Conservation (phyloP, 2,329 filamentous ascomycete genomes). For the Cercospora brassicicola region DNA sequence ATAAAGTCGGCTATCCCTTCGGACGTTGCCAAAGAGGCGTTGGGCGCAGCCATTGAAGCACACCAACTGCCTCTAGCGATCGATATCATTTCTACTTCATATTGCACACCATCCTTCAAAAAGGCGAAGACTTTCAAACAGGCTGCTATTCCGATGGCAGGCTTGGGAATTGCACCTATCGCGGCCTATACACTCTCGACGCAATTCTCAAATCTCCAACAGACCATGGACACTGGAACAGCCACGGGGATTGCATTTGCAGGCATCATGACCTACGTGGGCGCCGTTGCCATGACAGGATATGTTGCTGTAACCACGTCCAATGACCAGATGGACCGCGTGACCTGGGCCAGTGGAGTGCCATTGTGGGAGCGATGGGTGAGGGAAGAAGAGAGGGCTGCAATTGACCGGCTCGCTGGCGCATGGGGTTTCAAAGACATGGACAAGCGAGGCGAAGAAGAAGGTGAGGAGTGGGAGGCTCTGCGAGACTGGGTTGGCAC, state of each 20-base stretch:
- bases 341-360: conserved; percentile 84
- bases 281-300: conserved; percentile 77
- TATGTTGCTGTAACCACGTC: conserved; percentile 79
- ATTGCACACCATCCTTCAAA: conserved; percentile 65
- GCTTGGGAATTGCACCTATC: conserved; percentile 60
- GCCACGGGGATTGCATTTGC: conserved; percentile 78
- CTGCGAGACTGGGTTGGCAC: conserved; percentile 79
- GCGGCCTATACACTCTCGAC: conserved; percentile 70
- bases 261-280: conserved; percentile 79
- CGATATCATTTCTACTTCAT: conserved; percentile 69
- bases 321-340: conserved; percentile 93
- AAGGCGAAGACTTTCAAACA: conserved; percentile 67
- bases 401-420: conserved; percentile 79
- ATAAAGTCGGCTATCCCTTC: conserved; percentile 66
- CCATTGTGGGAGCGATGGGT: conserved; percentile 80
- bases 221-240: conserved; percentile 71
- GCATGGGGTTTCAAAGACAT: conserved; percentile 89
- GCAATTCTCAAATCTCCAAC: conserved; percentile 65
- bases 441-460: conserved; percentile 81
- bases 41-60: conserved; percentile 75
- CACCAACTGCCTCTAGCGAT: conserved; percentile 78
- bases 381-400: conserved; percentile 83
- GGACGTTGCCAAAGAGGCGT: conserved; percentile 68
- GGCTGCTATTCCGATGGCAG: conserved; percentile 60
- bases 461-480: conserved; percentile 84